These are phyloP conservation scores for Trichoderma asperellum DNA, from an alignment of 2,329 filamentous ascomycete genomes.

Conservation along the genomic window DNA sequence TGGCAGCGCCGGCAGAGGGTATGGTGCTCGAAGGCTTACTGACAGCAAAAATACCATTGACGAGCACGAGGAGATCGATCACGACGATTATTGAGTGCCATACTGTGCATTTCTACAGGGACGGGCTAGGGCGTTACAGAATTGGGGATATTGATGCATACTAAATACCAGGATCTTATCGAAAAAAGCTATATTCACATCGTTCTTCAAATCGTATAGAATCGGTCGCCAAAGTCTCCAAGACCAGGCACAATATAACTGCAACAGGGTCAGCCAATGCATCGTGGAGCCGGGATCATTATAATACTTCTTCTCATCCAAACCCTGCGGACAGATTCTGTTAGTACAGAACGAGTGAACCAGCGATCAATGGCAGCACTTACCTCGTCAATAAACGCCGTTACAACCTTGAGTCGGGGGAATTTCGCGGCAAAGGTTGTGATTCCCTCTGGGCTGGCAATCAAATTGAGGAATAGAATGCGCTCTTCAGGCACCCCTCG, in stretches of 20 bases:
- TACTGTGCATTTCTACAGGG: slow-evolving; percentile 13
- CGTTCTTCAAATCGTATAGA: slow-evolving; percentile 84
- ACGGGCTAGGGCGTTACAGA: slow-evolving; percentile 13
- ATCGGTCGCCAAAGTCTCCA: slow-evolving; percentile 93
- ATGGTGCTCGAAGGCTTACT: slow-evolving; percentile 33
- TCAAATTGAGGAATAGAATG: slow-evolving; percentile 94
- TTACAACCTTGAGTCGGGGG: slow-evolving; percentile 87
- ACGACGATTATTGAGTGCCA: slow-evolving; percentile 58
- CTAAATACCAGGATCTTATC: slow-evolving; percentile 5
- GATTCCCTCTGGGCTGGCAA: slow-evolving; percentile 94
- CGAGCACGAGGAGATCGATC: slow-evolving; percentile 58
- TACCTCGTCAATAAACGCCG: slow-evolving; percentile 88
- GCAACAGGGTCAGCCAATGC: slow-evolving; percentile 44
- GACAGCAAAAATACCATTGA: slow-evolving; percentile 38
- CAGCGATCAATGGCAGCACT: slow-evolving; percentile 32
- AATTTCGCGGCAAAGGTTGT: slow-evolving; percentile 87
- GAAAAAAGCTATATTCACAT: slow-evolving; percentile 55
- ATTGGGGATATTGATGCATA: slow-evolving; percentile 16
- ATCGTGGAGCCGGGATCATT: slow-evolving; percentile 23
- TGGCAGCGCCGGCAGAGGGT: slow-evolving; percentile 36
- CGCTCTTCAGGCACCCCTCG: slow-evolving; percentile 92
- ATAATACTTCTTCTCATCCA: slow-evolving; percentile 92
- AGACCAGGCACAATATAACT: slow-evolving; percentile 95
- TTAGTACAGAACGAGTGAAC: slow-evolving; percentile 19
- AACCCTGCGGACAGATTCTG: slow-evolving; percentile 55